Base-by-base conservation (phyloP, 139 green algal genomes). In the Chlorella sp. region DNA sequence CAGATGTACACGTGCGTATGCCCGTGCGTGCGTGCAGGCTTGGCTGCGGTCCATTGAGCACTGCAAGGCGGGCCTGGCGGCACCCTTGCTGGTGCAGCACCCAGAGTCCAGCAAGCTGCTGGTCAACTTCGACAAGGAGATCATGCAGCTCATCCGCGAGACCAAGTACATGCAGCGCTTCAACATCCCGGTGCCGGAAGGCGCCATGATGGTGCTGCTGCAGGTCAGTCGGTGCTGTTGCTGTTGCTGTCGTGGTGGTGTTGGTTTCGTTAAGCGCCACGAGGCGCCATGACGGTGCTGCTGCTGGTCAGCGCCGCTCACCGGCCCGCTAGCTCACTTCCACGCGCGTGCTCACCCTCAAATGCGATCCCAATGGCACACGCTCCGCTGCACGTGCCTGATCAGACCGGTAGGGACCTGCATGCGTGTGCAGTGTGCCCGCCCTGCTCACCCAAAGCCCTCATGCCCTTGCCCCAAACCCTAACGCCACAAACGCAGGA, bases 101-200 rank as follows among this genome's bases (percentile, higher is more conserved):
- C 93, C 93, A 1, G 85, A 92, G 31, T 90, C 76, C 22, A 85
- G 86, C 76, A 74, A 76, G 60, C 78, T 91, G 55, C 79, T 88
- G 77, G 84, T 97, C 63, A 97, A 97, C 80, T 94, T 97, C 65
- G 91, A 97, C 81, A 90, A 88, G 64, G 87, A 91, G 34, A 88
- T 97, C 62, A 86, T 94, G 86, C 83, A 95, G 87, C 84, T 97
- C 32, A 91, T 97, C 68, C 73, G 74, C 31, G 93, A 97, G 91
- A 86, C 91, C 67, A 92, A 91, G 77, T 91, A 92, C 79, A 87
- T 97, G 85, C 88, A 92, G 83, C 84, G 87, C 51, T 89, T 97
- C 74, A 86, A 85, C 59, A 86, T 96, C 27, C 74, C 88, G 17
- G 88, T 97, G 33, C 93, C 93, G 5, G 88, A 96, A 69, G 77